These are phyloP conservation scores for Rhododendron ovatum DNA, from an alignment of 148 eudicot genomes.

Conservation along the genomic window DNA sequence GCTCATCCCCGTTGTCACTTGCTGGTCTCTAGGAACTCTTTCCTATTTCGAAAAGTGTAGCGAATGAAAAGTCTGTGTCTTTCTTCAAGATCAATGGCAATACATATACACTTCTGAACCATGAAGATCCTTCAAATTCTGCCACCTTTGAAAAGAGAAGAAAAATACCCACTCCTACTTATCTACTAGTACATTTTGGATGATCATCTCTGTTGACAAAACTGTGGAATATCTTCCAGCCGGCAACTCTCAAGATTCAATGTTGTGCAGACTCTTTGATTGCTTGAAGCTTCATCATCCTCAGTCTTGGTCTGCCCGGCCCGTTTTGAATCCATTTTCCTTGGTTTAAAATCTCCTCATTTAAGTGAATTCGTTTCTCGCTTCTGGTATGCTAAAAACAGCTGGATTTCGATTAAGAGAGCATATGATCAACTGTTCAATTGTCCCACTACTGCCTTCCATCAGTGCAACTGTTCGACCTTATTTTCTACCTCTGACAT, in stretches of 20 bases:
- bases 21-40: too few species aligned
- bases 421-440: neutral
- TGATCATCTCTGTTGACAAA: too few species aligned
- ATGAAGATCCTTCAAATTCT: neutral
- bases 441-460: neutral
- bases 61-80: too few species aligned
- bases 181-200: too few species aligned
- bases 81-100: neutral
- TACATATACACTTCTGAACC: neutral
- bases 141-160: neutral
- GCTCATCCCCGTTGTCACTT: too few species aligned
- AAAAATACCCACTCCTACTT: too few species aligned
- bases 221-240: too few species aligned
- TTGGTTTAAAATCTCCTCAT: neutral
- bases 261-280: slow-evolving; percentile 9
- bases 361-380: slow-evolving; percentile 14
- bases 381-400: slow-evolving; percentile 13
- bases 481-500: too few species aligned
- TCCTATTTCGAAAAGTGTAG: too few species aligned
- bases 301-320: slow-evolving; percentile 12
- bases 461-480: neutral
- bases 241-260: neutral
- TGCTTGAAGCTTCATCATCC: neutral
- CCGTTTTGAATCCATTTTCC: neutral
- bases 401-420: slow-evolving; percentile 17